Percentiles rank a stretch among this genome's conserved stretches.
Evolutionary conservation across 768 basidiomycete species (phyloP).

Genomic region (Naganishia kalamii): DNA sequence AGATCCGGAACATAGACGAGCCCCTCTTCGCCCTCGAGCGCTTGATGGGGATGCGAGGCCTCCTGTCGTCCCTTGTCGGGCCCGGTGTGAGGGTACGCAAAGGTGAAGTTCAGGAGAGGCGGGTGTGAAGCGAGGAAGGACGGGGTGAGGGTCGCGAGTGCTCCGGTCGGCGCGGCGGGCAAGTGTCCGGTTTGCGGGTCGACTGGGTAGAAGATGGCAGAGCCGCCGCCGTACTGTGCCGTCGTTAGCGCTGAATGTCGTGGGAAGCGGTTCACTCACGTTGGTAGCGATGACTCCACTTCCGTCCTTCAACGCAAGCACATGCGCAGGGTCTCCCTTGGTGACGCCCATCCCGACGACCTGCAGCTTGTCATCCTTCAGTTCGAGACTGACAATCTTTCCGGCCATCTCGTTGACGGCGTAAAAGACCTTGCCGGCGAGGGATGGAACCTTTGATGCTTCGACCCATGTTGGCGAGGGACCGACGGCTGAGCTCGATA

Average conservation of each 20-base stretch:
- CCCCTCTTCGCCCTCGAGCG: conserved; percentile 52
- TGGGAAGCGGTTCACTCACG: conserved; percentile 52
- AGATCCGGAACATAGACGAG: conserved; percentile 66
- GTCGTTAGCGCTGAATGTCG: neutral
- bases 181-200: conserved; percentile 44
- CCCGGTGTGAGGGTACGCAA: conserved; percentile 48
- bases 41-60: conserved; percentile 71
- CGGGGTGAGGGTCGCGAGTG: conserved; percentile 51
- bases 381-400: conserved; percentile 57
- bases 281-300: conserved; percentile 63
- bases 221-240: conserved; percentile 64
- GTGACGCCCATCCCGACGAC: conserved; percentile 41
- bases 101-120: conserved; percentile 20
- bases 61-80: conserved; percentile 65
- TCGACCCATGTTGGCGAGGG: conserved; percentile 67
- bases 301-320: conserved; percentile 58
- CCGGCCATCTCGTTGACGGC: conserved; percentile 67
- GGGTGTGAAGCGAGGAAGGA: conserved; percentile 20
- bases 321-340: conserved; percentile 45
- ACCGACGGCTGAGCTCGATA: conserved; percentile 35
- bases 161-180: conserved; percentile 19
- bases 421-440: conserved; percentile 54
- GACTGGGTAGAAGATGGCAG: conserved; percentile 56
- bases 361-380: conserved; percentile 53
- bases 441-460: conserved; percentile 50